Conservation (phyloP, 2,329 filamentous ascomycete species). For the Fusarium sambucinum region DNA sequence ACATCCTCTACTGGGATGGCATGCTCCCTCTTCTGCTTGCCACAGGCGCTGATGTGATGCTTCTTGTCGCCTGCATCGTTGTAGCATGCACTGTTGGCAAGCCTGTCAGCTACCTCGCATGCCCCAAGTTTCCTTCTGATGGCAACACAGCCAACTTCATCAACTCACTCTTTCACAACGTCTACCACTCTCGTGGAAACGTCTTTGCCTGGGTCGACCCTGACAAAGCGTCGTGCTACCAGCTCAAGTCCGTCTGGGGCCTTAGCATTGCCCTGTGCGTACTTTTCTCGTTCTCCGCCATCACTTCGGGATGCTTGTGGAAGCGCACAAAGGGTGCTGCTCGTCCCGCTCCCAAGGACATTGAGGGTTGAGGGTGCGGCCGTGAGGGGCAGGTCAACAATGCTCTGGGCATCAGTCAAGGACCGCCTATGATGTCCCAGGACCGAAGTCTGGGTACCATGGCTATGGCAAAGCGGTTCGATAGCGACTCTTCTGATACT, state of each 20-base stretch:
- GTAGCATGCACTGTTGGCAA: constrained; percentile 82
- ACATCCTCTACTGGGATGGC: constrained; percentile 83
- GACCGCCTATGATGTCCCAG: constrained; percentile 39
- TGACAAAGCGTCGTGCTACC: constrained; percentile 76
- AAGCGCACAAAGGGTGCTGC: constrained; percentile 63
- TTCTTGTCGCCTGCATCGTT: constrained; percentile 82
- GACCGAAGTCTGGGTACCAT: constrained; percentile 55
- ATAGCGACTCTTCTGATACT: constrained; percentile 50
- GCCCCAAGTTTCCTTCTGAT: constrained; percentile 63
- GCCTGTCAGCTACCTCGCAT: constrained; percentile 83
- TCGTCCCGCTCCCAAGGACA: constrained; percentile 58
- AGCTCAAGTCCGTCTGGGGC: constrained; percentile 91
- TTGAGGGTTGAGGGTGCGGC: constrained; percentile 63
- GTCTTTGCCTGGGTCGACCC: constrained; percentile 62
- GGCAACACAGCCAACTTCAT: constrained; percentile 61
- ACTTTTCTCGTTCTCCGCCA: constrained; percentile 73
- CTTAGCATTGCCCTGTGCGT: constrained; percentile 82
- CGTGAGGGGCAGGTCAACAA: constrained; percentile 52
- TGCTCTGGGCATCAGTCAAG: constrained; percentile 35
- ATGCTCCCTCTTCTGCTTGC: constrained; percentile 80
- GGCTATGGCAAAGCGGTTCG: constrained; percentile 53
- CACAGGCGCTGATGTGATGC: constrained; percentile 72
- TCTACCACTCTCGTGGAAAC: constrained; percentile 51
- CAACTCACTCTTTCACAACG: constrained; percentile 58
- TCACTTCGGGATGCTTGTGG: constrained; percentile 72